Conservation (phyloP, 73 alveolate genomes). For the Loxodes magnus region DNA sequence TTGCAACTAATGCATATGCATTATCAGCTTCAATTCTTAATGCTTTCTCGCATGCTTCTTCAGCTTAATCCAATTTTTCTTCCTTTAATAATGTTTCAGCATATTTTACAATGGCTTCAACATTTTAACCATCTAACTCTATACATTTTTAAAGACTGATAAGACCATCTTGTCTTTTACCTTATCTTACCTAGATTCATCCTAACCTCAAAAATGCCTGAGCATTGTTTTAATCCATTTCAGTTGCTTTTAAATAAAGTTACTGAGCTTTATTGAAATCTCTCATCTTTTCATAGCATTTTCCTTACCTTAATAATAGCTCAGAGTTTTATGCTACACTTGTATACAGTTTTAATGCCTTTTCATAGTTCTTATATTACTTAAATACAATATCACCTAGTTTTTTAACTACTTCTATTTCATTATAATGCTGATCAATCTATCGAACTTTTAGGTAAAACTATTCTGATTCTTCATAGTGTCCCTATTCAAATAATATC, state of each 20-base stretch:
- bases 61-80: conserved; percentile 50
- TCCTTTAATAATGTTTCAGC: conserved; percentile 60
- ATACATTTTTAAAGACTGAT: conserved; percentile 44
- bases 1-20: conserved; percentile 63
- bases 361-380: conserved; percentile 20
- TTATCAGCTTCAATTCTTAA: conserved; percentile 48
- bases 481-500: no score
- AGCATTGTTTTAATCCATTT: conserved; percentile 28
- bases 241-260: conserved; percentile 46
- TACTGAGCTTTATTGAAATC: conserved; percentile 40
- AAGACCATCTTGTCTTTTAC: conserved; percentile 45
- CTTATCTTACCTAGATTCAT: conserved; percentile 50
- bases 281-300: conserved; percentile 57
- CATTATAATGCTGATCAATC: no score
- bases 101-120: conserved; percentile 57
- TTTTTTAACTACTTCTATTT: no score
- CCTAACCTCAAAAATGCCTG: conserved; percentile 64
- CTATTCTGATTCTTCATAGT: no score
- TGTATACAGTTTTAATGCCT: conserved; percentile 22
- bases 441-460: no score
- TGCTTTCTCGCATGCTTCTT: conserved; percentile 42
- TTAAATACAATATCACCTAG: conserved; percentile 27
- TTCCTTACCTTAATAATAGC: conserved; percentile 45
- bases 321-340: conserved; percentile 19
- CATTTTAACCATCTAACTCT: conserved; percentile 45